Percentiles rank a stretch among this genome's conserved stretches.
Conservation (phyloP, 495 filamentous ascomycete genomes). For the Penicillium simplicissimum region DNA sequence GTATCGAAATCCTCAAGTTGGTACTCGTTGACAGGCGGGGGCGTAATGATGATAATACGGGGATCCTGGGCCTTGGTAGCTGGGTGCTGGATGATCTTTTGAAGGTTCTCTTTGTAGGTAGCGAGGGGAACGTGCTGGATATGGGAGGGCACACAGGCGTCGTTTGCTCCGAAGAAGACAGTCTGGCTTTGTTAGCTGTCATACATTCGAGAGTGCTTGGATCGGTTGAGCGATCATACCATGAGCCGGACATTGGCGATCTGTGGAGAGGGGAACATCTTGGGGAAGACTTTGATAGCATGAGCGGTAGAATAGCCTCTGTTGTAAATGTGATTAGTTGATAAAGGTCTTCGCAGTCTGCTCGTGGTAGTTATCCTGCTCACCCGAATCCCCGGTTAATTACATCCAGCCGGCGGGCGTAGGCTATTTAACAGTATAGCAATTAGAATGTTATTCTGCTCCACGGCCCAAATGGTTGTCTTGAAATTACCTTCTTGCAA, state of each 20-base stretch:
- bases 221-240: slow-evolving; percentile 45
- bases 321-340: neutral
- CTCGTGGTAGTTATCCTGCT: slow-evolving; percentile 8
- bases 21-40: slow-evolving; percentile 81
- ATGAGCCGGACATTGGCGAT: slow-evolving; percentile 63
- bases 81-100: slow-evolving; percentile 67
- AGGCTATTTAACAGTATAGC: slow-evolving; percentile 42
- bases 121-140: slow-evolving; percentile 74
- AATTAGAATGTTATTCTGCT: neutral
- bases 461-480: neutral
- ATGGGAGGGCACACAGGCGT: slow-evolving; percentile 64
- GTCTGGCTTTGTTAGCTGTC: slow-evolving; percentile 46
- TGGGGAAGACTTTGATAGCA: slow-evolving; percentile 58
- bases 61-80: slow-evolving; percentile 66
- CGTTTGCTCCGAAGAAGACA: slow-evolving; percentile 86
- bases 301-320: slow-evolving; percentile 71
- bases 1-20: slow-evolving; percentile 46
- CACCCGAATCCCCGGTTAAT: slow-evolving; percentile 67
- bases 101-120: slow-evolving; percentile 70
- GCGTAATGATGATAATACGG: slow-evolving; percentile 72
- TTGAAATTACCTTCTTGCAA: slow-evolving; percentile 63
- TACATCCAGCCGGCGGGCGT: slow-evolving; percentile 64
- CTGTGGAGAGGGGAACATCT: slow-evolving; percentile 56
- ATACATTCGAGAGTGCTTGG: neutral
- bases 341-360: neutral